A percentile compares a stretch with the other conserved stretches of the same genome.
Evolutionary conservation across 345 rosid genomes (phyloP).

Genomic region (Eucalyptus camaldulensis): DNA sequence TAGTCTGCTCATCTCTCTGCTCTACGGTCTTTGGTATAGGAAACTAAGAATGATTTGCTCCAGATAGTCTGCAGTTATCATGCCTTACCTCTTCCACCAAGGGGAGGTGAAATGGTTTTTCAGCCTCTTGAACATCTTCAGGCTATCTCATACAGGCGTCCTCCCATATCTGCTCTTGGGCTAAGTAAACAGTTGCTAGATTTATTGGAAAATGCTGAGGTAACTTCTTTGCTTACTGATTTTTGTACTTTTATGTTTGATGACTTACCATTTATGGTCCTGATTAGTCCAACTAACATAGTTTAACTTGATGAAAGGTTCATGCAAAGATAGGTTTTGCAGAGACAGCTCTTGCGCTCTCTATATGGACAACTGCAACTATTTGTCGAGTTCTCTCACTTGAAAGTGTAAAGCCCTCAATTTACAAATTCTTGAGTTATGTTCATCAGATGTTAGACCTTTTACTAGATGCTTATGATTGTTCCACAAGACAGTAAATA

Average conservation of each 20-base stretch:
- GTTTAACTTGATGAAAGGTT: constrained; percentile 28
- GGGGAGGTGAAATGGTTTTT: constrained; percentile 60
- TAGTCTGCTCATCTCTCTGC: not conserved
- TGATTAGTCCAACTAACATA: not conserved
- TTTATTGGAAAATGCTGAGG: constrained; percentile 58
- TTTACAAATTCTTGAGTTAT: not conserved
- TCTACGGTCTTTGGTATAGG: constrained; percentile 32
- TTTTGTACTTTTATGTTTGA: not conserved
- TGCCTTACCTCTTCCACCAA: constrained; percentile 47
- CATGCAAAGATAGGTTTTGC: constrained; percentile 65
- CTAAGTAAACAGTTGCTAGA: constrained; percentile 22
- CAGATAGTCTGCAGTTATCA: constrained; percentile 88
- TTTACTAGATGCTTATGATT: not conserved
- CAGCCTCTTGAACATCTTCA: constrained; percentile 91
- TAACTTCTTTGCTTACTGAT: constrained; percentile 4
- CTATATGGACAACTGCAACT: constrained; percentile 97
- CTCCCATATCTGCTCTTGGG: constrained; percentile 48
- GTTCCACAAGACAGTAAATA: not conserved
- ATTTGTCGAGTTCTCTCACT: constrained; percentile 86
- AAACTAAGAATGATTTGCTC: constrained; percentile 65
- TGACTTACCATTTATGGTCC: not conserved
- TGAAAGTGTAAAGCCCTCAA: constrained; percentile 57
- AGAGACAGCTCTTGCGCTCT: constrained; percentile 86
- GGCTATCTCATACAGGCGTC: constrained; percentile 64
- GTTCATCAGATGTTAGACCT: not conserved